Evolutionary conservation across 2,329 filamentous ascomycete genomes (phyloP).

Genomic region (Verruconis gallopava): DNA sequence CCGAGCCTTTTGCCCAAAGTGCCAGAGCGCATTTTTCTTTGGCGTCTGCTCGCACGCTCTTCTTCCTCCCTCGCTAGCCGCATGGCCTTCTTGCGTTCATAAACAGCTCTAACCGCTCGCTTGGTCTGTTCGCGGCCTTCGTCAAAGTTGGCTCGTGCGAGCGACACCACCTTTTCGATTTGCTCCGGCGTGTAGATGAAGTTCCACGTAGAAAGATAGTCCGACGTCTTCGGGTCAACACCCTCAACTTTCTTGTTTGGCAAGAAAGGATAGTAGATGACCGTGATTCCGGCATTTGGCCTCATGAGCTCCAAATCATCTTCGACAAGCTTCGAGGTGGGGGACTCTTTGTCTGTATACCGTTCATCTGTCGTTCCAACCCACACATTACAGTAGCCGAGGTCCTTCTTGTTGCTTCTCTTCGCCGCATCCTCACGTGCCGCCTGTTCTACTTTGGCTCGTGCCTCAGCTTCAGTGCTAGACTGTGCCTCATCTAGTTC

Average conservation of each 20-base stretch:
- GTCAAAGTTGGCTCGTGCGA: conserved; percentile 76
- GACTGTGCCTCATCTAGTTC: conserved; percentile 58
- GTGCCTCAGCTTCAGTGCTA: conserved; percentile 45
- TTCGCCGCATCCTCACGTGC: conserved; percentile 15
- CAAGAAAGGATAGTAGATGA: conserved; percentile 83
- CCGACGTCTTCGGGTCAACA: conserved; percentile 70
- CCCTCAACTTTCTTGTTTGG: conserved; percentile 66
- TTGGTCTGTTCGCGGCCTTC: conserved; percentile 70
- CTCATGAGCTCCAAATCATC: conserved; percentile 55
- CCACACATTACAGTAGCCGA: conserved; percentile 93
- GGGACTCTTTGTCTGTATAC: conserved; percentile 37
- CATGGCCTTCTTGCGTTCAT: conserved; percentile 71
- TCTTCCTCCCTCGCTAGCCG: conserved; percentile 41
- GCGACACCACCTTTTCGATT: conserved; percentile 68
- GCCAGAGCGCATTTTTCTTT: conserved; percentile 29
- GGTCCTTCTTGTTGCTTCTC: conserved; percentile 24
- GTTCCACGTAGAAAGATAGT: conserved; percentile 95
- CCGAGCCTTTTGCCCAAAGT: conserved; percentile 39
- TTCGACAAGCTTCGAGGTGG: conserved; percentile 43
- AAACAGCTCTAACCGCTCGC: conserved; percentile 72
- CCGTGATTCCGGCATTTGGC: conserved; percentile 70
- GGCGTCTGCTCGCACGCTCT: conserved; percentile 24
- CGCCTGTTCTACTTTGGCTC: conserved; percentile 50
- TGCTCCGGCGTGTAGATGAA: conserved; percentile 90
- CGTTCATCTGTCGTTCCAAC: conserved; percentile 68